Base-by-base conservation (phyloP, 352 stramenopile species). In the Phytophthora agathidicida region DNA sequence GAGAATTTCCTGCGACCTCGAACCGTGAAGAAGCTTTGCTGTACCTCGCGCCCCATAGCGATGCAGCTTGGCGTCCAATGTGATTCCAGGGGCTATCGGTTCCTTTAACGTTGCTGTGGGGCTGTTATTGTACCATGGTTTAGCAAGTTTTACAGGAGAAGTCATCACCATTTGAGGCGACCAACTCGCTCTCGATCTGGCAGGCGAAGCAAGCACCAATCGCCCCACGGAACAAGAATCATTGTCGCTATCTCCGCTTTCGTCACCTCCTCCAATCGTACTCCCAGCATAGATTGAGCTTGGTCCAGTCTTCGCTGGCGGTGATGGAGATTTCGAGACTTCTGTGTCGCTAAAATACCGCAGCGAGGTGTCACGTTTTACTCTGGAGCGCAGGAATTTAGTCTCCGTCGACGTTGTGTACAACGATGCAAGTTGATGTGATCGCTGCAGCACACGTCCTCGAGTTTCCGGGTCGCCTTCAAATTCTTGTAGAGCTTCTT, bases 381-480 rank as follows among this genome's bases (percentile, higher is more conserved):
- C 41, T 20, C 55, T 35, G 35, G 57, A 45, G 7, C 50, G 53
- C 3, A 89, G 46, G 42, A 83, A 85, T 51, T 69, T 78, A 48
- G 69, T 72, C 5, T 88, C 65, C 3, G 60, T 60, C 1, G 77
- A 88, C 10, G 62, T 69, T 26, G 41, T 57, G 68, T 88, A 88
- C 9, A 88, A 36, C 3, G 61, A 67, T 5, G 75, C 71, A 22
- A 89, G 58, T 60, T 88, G 67, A 9, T 72, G 68, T 7, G 54
- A 78, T 10, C 74, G 74, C 32, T 70, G 43, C 37, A 73, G n/a
- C 13, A 61, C 62, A 3, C 54, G 60, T 32, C 75, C 72, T 23
- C 70, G 60, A 2, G 62, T 64, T 36, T 70, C 68, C 0, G 68
- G 58, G 7, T 33, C 71, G 5, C 53, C 55, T 33, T 64, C 63